Conservation (phyloP, 257 asterid species). For the Paulownia fortunei region DNA sequence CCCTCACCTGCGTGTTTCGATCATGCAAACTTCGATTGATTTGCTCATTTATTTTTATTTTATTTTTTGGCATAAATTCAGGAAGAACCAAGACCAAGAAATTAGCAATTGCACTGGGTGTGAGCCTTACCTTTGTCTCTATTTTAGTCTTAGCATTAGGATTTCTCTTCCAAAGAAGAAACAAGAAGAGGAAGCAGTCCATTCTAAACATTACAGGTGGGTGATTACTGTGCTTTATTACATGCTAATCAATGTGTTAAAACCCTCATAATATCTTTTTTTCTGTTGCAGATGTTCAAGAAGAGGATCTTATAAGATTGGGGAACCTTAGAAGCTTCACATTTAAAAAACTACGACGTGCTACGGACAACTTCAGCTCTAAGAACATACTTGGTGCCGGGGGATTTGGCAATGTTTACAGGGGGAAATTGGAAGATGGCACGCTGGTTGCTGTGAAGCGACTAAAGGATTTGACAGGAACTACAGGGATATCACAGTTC, state of each 20-base stretch:
- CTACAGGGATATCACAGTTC: slow-evolving; percentile 83
- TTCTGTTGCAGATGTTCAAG: slow-evolving; percentile 65
- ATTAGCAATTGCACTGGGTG: slow-evolving; percentile 72
- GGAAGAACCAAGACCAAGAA: slow-evolving; percentile 61
- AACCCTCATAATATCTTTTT: background rate
- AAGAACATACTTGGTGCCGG: slow-evolving; percentile 92
- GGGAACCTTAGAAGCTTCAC: slow-evolving; percentile 83
- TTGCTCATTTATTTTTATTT: background rate
- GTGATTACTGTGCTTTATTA: background rate
- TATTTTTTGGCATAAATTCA: slow-evolving; percentile 25
- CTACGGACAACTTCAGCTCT: slow-evolving; percentile 78
- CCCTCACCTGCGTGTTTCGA: background rate
- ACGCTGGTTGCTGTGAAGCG: slow-evolving; percentile 84
- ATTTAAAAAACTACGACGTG: slow-evolving; percentile 75
- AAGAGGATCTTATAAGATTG: slow-evolving; percentile 65
- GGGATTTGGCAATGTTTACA: slow-evolving; percentile 91
- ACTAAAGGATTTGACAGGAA: slow-evolving; percentile 76
- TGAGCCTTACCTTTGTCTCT: slow-evolving; percentile 62
- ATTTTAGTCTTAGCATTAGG: slow-evolving; percentile 43
- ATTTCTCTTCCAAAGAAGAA: slow-evolving; percentile 55
- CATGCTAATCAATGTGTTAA: background rate
- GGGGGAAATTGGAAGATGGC: slow-evolving; percentile 71
- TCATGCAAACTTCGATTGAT: background rate
- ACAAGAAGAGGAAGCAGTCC: slow-evolving; percentile 58
- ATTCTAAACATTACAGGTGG: slow-evolving; percentile 67